These are phyloP conservation scores for Schizochytrium sp. DNA, from an alignment of 108 stramenopile species.

Conservation along the genomic window DNA sequence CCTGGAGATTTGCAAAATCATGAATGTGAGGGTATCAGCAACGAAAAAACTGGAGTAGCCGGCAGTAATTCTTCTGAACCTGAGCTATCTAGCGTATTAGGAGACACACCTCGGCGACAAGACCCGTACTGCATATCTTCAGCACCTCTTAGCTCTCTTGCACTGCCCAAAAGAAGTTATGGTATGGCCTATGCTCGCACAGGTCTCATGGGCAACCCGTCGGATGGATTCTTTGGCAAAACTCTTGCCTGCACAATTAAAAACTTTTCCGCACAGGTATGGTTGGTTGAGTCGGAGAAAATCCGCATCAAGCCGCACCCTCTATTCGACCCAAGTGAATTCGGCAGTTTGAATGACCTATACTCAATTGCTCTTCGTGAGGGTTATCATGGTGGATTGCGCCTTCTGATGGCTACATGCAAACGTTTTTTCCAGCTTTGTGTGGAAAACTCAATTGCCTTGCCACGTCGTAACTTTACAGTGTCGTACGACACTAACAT, in stretches of 20 bases:
- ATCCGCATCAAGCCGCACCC: conserved; percentile 58
- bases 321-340: conserved; percentile 54
- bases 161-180: neutral
- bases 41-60: neutral
- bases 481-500: conserved; percentile 66
- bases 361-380: neutral
- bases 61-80: too few relatives aligned
- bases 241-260: conserved; percentile 62
- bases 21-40: neutral
- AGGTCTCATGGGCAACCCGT: conserved; percentile 69
- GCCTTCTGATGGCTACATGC: conserved; percentile 66
- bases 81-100: too few relatives aligned
- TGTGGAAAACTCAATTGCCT: neutral
- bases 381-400: conserved; percentile 66
- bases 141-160: neutral
- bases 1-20: neutral
- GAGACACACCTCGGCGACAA: neutral
- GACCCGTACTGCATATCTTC: neutral
- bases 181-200: conserved; percentile 60
- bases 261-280: conserved; percentile 65
- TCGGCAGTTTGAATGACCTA: conserved; percentile 41
- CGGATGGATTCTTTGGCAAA: conserved; percentile 65
- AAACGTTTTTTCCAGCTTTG: conserved; percentile 62
- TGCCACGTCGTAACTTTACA: conserved; percentile 40
- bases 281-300: conserved; percentile 42